Conservation (phyloP, 768 basidiomycete genomes). For the Rhodotorula babjevae region DNA sequence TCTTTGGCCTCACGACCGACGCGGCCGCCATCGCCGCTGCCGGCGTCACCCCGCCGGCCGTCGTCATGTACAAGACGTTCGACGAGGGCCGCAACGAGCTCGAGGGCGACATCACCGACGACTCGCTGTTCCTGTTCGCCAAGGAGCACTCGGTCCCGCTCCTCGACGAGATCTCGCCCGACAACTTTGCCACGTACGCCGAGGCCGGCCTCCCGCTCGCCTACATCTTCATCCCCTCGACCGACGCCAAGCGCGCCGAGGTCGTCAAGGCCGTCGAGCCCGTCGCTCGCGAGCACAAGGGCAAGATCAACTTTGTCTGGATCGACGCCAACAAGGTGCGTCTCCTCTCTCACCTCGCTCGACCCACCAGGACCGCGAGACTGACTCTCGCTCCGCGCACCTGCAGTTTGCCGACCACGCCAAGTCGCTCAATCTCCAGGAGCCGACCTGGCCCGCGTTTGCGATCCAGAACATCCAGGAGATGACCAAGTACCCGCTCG, state of each 20-base stretch:
- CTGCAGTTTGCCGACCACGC: slow-evolving; percentile 78
- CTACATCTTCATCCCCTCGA: slow-evolving; percentile 88
- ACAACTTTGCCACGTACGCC: slow-evolving; percentile 86
- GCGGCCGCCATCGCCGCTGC: slow-evolving; percentile 55
- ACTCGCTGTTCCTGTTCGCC: slow-evolving; percentile 39
- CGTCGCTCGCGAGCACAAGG: slow-evolving; percentile 73
- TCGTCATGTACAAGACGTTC: slow-evolving; percentile 86
- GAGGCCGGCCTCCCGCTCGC: slow-evolving; percentile 77
- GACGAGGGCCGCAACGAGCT: slow-evolving; percentile 65
- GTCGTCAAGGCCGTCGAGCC: slow-evolving; percentile 66
- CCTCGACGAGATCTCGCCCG: slow-evolving; percentile 85
- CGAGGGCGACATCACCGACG: slow-evolving; percentile 35
- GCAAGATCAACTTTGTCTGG: slow-evolving; percentile 93
- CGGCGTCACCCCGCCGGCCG: slow-evolving; percentile 70
- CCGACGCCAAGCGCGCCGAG: slow-evolving; percentile 58
- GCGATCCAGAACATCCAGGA: slow-evolving; percentile 79
- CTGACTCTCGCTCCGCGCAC: neutral
- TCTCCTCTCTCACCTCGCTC: neutral
- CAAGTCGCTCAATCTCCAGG: slow-evolving; percentile 80
- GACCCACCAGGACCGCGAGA: no score
- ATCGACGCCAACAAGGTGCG: slow-evolving; percentile 78
- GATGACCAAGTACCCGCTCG: slow-evolving; percentile 81
- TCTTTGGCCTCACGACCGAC: slow-evolving; percentile 83
- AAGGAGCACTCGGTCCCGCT: slow-evolving; percentile 76
- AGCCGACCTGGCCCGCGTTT: slow-evolving; percentile 85